Base-by-base conservation (phyloP, 768 basidiomycete species). In the Suillus spraguei region DNA sequence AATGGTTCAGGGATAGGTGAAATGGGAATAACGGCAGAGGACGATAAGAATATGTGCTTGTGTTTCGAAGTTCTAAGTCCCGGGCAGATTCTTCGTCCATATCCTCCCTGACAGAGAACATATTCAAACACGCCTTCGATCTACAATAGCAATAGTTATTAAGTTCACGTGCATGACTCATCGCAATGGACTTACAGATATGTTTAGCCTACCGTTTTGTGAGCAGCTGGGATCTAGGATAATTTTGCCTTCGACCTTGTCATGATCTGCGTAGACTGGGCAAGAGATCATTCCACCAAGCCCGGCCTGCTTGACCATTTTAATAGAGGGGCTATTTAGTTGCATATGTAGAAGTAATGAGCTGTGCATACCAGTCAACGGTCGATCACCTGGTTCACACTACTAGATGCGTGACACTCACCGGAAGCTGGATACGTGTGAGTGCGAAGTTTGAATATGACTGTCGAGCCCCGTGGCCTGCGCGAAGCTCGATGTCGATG, bases 121-220 rank as follows among this genome's bases (percentile, higher is more conserved):
- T 85, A 86, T 22, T 78, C 74, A 69, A 91, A 87, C 11, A 79
- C 71, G 7, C 89, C 89, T 76, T 90, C 87, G 58, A 91, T 75
- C 89, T 91, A 64, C 9, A 52, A 14, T 59, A 39, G 11, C 6
- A 4, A 49, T 22, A 49, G 36, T 70, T 35, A 65, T 59, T 35
- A 35, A n/a, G 44, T 59, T 67, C 17, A 33, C 49, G 8, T 38
- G 10, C 3, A 46, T 54, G 20, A 7, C 46, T 53, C 11, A 3
- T 7, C 1, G 60, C 17, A 17, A 17, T 2, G 44, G 64, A 65
- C 78, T 60, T 67, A 90, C 90, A 24, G 84, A 79, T 52, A 91
- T 77, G 17, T 80, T 78, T 58, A 91, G 74, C 22, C 81, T 81
- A n/a, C 90, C 89, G 4, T 81, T 80, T 63, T 77, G 82, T 56